Conservation (phyloP, 495 filamentous ascomycete genomes). For the Podospora appendiculata region DNA sequence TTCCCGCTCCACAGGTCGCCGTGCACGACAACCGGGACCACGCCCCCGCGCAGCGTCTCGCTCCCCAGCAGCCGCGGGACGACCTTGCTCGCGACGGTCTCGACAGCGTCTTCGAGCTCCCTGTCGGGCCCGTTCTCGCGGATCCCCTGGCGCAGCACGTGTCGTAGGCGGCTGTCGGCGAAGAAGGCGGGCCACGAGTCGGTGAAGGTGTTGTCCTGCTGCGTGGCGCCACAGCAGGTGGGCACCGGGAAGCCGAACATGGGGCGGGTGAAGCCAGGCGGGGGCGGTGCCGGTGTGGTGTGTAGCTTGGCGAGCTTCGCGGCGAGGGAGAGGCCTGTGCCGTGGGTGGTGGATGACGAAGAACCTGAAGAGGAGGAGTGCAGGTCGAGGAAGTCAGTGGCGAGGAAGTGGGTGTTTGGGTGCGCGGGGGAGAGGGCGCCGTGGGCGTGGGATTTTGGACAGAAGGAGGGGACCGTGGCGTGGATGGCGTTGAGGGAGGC, state of each 20-base stretch:
- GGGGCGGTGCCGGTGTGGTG: slow-evolving; percentile 61
- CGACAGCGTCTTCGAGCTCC: slow-evolving; percentile 53
- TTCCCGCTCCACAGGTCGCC: slow-evolving; percentile 93
- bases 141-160: slow-evolving; percentile 52
- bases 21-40: slow-evolving; percentile 71
- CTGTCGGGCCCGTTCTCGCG: slow-evolving; percentile 55
- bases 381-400: slow-evolving; percentile 75
- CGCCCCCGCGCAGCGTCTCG: slow-evolving; percentile 51
- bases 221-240: slow-evolving; percentile 78
- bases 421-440: slow-evolving; percentile 46
- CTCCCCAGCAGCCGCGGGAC: slow-evolving; percentile 68
- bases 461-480: slow-evolving; percentile 60
- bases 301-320: slow-evolving; percentile 73
- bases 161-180: slow-evolving; percentile 60
- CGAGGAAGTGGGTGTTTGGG: slow-evolving; percentile 57
- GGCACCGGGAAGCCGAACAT: slow-evolving; percentile 76
- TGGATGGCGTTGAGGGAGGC: slow-evolving; percentile 77
- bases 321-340: slow-evolving; percentile 51
- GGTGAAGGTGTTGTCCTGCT: slow-evolving; percentile 64
- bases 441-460: slow-evolving; percentile 62
- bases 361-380: slow-evolving; percentile 16
- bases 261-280: slow-evolving; percentile 47
- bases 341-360: slow-evolving; percentile 12
- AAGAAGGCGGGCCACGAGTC: slow-evolving; percentile 78
- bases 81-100: slow-evolving; percentile 50